Evolutionary conservation across 2,329 filamentous ascomycete genomes (phyloP), one percentile per base, ranked within the genome.

Genomic region (Penicillium sp.): DNA sequence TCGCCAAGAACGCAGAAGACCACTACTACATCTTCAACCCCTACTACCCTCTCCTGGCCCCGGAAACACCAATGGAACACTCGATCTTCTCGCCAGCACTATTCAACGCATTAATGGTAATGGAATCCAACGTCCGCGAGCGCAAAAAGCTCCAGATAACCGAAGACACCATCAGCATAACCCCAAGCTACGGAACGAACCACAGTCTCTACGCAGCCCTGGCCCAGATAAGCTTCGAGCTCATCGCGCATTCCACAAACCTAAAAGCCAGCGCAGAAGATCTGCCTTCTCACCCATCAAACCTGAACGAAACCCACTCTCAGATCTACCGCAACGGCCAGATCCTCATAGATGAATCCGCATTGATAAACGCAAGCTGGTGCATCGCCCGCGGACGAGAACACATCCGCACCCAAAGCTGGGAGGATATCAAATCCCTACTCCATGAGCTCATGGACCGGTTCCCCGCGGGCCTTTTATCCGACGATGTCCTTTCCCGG

Each of bases 1-100:
- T 63, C 14, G 56, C 57, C n/a, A 64, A 60, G 10, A 56, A 60
- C 7, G 45, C 40, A 3, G 65, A 70, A 27, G 63, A 72, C 31
- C 68, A 68, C 41, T 75, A 72, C 50, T 75, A 73, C 48, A 68
- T 75, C 13, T 74, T 75, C 56, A 74, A 71, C 46, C 55, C 72
- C n/a, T 69, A 64, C 41, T 73, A 75, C 54, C 73, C 72, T n/a
- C 62, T 72, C 11, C 58, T 70, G 11, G 63, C 58, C 6, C 63
- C 62, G 0, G 50, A 66, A 12, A 59, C 57, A 5, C 53, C 60
- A 2, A 63, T 73, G 60, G 73, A 76, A 48, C 61, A 66, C 41
- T 66, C 69, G 0, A 61, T 75, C 16, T 74, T 76, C 52, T 75
- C 72, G 1, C 67, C 67, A 4, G 70, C 71, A 34, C 57, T 76